Base-by-base conservation (phyloP, 169 alveolate genomes). In the Amoebophrya sp. region DNA sequence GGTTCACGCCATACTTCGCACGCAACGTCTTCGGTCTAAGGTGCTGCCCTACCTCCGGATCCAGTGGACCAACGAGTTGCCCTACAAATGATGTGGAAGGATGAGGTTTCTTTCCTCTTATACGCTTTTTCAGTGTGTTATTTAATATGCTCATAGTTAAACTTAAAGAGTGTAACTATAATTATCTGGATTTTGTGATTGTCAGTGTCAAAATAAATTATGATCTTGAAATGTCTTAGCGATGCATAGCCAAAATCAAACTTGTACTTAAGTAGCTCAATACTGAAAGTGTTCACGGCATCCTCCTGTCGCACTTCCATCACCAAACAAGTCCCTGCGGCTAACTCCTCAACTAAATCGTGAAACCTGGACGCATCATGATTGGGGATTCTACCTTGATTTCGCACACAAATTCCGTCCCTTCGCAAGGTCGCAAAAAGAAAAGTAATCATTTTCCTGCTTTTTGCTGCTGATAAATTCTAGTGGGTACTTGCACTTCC, bases 231-330 rank as follows among this genome's bases (percentile, higher is more conserved):
- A 53, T 53, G 76, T 53, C n/a, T 53, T 14, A 14, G n/a, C n/a
- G 23, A 53, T 14, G 76, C 23, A 53, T 10, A 53, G 76, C 76
- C 23, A 53, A 23, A 53, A 23, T 23, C 76, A 14, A 53, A 10
- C 76, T 14, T 23, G 76, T 23, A 14, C 10, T 53, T 14, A 53
- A 53, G 23, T 10, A 53, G 10, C 18, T 1, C 83, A 65, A 18
- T 95, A 92, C 98, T 95, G 94, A 97, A 96, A n/a, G 95, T 91
- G 77, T 94, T 93, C 23, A 97, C 98, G 33, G 95, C 97, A 93
- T 95, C 95, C 93, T 97, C 97, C 94, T 97, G 95, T 94, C 98
- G 94, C 0, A 97, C 94, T 94, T 97, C 98, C 94, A 97, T 92
- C 0, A 95, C 98, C 90, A 96, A 94, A 47, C 96, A 95, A 14